A percentile compares a stretch with the other conserved stretches of the same genome.
These are phyloP conservation scores for Cordyceps tenuipes DNA, from an alignment of 2,329 filamentous ascomycete genomes.

Conservation along the genomic window DNA sequence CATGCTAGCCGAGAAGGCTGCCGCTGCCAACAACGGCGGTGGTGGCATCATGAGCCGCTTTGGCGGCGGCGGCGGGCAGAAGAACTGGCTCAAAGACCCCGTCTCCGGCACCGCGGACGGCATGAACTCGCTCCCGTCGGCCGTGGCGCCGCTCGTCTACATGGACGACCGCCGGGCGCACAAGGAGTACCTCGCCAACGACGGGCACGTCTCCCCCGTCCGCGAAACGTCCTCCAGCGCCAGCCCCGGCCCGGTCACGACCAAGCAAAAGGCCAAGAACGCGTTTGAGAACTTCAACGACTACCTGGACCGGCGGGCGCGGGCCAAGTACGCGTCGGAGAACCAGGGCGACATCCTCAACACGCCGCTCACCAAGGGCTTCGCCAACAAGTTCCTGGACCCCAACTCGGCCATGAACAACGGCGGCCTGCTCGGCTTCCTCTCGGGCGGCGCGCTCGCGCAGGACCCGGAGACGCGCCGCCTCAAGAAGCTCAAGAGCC, in stretches of 20 bases:
- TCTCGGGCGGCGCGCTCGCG: conserved; percentile 11
- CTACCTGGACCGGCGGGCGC: conserved; percentile 13
- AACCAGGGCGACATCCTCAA: conserved; percentile 13
- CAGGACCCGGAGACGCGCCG: conserved; percentile 10
- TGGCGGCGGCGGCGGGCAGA: not conserved
- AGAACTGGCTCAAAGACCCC: conserved; percentile 9
- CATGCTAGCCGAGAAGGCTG: not conserved
- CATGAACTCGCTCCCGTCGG: conserved; percentile 7
- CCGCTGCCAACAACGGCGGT: not conserved
- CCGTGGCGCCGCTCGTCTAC: conserved; percentile 11
- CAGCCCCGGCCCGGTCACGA: not conserved
- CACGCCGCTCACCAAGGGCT: conserved; percentile 14
- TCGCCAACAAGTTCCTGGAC: conserved; percentile 22
- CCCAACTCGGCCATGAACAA: conserved; percentile 18
- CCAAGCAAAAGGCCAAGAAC: conserved; percentile 11
- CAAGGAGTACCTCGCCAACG: conserved; percentile 9
- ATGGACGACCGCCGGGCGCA: conserved; percentile 11
- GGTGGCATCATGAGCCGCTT: not conserved
- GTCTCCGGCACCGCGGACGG: conserved; percentile 10
- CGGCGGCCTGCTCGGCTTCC: conserved; percentile 11
- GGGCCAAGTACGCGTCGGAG: conserved; percentile 12
- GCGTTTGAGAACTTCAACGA: conserved; percentile 13
- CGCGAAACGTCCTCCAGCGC: not conserved
- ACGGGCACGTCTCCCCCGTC: conserved; percentile 1
- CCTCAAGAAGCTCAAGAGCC: conserved; percentile 8